Conservation (phyloP, 305 asterid species). For the Fraxinus platypoda region DNA sequence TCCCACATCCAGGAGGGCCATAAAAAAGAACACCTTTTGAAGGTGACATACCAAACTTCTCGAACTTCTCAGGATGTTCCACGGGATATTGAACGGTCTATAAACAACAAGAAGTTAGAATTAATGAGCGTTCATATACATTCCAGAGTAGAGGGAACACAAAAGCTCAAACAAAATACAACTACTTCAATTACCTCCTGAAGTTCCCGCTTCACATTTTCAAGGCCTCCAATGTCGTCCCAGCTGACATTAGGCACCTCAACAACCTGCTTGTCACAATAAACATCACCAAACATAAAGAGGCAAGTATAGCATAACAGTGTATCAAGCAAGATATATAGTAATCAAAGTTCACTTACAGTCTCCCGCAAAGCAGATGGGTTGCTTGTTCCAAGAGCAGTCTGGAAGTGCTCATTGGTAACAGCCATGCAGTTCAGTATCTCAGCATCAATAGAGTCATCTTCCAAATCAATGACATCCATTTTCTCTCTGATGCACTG, state of each 20-base stretch:
- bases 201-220: conserved; percentile 53
- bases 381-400: conserved; percentile 57
- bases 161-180: not conserved
- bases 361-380: conserved; percentile 62
- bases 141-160: not conserved
- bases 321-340: not conserved
- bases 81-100: conserved; percentile 77
- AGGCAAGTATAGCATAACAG: not conserved
- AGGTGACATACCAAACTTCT: conserved; percentile 71
- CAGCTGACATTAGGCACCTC: conserved; percentile 50
- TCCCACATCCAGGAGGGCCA: conserved; percentile 93
- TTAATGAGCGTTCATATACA: not conserved
- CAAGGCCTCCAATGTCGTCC: conserved; percentile 55
- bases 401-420: conserved; percentile 52
- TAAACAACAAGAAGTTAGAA: conserved; percentile 9
- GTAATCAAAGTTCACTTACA: conserved; percentile 25
- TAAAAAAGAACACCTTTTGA: conserved; percentile 92
- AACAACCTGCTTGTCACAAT: conserved; percentile 32
- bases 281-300: not conserved
- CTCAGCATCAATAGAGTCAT: conserved; percentile 16
- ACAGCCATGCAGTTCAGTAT: conserved; percentile 52
- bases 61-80: conserved; percentile 75
- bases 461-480: too few species aligned
- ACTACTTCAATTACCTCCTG: conserved; percentile 38
- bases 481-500: too few species aligned